Evolutionary conservation across 768 basidiomycete species (phyloP), one percentile per base, ranked within the genome.

Genomic region (Lepiota venenata): DNA sequence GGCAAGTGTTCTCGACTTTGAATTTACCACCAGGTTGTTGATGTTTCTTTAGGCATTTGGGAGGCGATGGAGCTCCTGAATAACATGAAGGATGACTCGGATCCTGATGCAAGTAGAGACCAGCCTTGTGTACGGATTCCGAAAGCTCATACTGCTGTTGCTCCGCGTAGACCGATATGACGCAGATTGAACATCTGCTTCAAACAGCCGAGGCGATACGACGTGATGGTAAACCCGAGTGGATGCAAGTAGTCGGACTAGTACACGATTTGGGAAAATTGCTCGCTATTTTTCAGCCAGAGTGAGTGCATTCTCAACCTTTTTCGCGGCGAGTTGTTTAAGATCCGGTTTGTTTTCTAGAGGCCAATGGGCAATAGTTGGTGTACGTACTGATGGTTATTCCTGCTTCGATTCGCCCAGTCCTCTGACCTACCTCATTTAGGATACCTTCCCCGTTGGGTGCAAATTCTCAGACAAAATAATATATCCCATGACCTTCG

Each of bases 301-400:
- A 91, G 53, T 55, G 25, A 37, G 40, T 36, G 21, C 7, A 14
- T 25, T 18, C 42, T 22, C 12, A 44, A 44, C 42, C 11, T 27
- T 45, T 29, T 3, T 27, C 29, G 14, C 12, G 20, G 20, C 44
- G 44, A 3, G 25, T 46, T n/a, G 8, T 29, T n/a, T 29, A n/a
- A 15, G 21, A n/a, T 46, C 42, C 42, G 50, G 4, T 42, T 18
- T n/a, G 16, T 37, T 40, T n/a, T 16, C 12, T 11, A 55, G 53
- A 66, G 93, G 93, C 6, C 93, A 95, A 71, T 96, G 93, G 93
- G 93, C 93, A 58, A 93, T 95, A 46, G 93, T 96, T 25, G 93
- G 93, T 44, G 88, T 88, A 70, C 60, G 76, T 77, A 50, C 11
- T 61, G 32, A 32, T 10, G 20, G 42, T 29, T 20, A 48, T 45